phyloP scores from a whole-genome alignment of 805 yeast species.

The Wickerhamiella dianesei region DNA sequence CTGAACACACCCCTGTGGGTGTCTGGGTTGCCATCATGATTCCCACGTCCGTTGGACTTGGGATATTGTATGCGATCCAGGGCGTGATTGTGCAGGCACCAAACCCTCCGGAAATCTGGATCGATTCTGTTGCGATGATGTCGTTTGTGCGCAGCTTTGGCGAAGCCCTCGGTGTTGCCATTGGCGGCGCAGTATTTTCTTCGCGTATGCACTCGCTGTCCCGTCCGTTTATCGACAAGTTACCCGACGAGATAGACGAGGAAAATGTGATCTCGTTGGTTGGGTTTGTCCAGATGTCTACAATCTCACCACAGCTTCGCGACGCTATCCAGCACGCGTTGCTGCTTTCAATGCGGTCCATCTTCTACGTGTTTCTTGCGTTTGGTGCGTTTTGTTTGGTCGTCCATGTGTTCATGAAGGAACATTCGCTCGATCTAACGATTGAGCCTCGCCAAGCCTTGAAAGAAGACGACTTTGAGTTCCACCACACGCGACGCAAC shows the following conservation, averaged over 20 bases:
- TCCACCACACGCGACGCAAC: not conserved
- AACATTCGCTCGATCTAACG: conserved; percentile 13
- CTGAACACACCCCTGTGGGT: conserved; percentile 26
- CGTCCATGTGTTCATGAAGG: conserved; percentile 12
- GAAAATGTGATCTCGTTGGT: conserved; percentile 12
- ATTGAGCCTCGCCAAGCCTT: not conserved
- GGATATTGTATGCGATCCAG: conserved; percentile 32
- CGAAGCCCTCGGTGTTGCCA: conserved; percentile 21
- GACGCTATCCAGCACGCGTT: conserved; percentile 7
- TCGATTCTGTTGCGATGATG: conserved; percentile 20
- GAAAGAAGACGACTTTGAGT: not conserved
- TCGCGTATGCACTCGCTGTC: conserved; percentile 9
- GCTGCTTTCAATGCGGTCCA: conserved; percentile 10
- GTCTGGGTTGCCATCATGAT: conserved; percentile 33
- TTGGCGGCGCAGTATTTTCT: conserved; percentile 21
- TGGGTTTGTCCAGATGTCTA: conserved; percentile 5
- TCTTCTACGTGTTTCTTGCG: conserved; percentile 13
- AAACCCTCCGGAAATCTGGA: conserved; percentile 12
- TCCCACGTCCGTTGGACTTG: conserved; percentile 33
- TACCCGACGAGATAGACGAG: conserved; percentile 9
- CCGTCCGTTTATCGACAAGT: not conserved
- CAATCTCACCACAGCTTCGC: conserved; percentile 4
- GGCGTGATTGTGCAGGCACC: conserved; percentile 20
- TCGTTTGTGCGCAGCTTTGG: conserved; percentile 20
- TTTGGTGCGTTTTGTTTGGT: conserved; percentile 14